Conservation (phyloP, 75 land plant species). For the Pinus albicaulis region DNA sequence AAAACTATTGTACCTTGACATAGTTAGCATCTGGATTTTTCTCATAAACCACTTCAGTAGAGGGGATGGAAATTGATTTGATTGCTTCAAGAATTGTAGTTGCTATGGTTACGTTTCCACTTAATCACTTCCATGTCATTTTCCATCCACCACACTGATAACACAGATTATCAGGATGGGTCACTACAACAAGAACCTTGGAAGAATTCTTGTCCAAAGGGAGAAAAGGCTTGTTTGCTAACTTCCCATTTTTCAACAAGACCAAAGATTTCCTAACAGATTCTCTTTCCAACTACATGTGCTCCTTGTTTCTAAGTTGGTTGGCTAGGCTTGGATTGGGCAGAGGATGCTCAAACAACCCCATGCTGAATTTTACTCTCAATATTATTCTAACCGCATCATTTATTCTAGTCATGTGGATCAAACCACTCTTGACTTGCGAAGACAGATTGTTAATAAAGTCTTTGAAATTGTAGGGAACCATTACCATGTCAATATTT, state of each 20-base stretch:
- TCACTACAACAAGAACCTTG: conserved; percentile 23
- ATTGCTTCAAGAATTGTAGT: no score
- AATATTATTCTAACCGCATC: conserved; percentile 75
- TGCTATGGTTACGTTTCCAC: conserved; percentile 29
- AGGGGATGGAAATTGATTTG: no score
- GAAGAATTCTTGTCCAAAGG: conserved; percentile 46
- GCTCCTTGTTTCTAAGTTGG: conserved; percentile 35
- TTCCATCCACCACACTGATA: conserved; percentile 69
- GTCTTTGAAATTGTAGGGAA: not conserved
- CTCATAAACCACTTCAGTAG: no score
- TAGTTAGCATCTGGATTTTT: no score
- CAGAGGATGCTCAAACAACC: conserved; percentile 69
- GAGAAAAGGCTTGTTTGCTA: conserved; percentile 21
- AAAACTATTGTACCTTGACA: no score
- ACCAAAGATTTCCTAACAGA: conserved; percentile 50
- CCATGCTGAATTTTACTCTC: conserved; percentile 64
- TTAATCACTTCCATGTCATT: conserved; percentile 47
- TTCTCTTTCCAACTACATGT: conserved; percentile 45
- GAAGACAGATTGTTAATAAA: conserved; percentile 39
- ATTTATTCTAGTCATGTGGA: conserved; percentile 60
- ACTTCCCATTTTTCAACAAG: conserved; percentile 43
- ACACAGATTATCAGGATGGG: conserved; percentile 31
- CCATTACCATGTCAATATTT: conserved; percentile 56
- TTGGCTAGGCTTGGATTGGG: conserved; percentile 29
- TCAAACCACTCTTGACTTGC: conserved; percentile 32